phyloP scores from a whole-genome alignment of 139 green algal species.

The Ostreobium quekettii region DNA sequence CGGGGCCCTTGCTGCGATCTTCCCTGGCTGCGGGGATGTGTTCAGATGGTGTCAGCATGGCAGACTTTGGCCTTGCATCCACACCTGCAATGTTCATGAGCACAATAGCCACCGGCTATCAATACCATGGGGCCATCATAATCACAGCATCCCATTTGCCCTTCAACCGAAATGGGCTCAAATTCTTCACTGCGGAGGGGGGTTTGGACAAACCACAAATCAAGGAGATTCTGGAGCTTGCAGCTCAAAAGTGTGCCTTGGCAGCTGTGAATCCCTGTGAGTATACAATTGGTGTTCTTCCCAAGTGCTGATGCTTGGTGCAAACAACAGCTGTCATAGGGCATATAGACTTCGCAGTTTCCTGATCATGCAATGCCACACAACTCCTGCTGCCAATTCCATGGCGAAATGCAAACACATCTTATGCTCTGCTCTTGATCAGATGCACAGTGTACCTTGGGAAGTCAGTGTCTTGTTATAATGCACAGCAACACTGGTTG shows the following conservation, averaged over 20 bases:
- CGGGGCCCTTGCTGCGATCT: conserved; percentile 39
- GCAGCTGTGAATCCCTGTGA: conserved; percentile 10
- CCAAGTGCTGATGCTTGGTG: too few relatives aligned
- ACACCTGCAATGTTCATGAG: conserved; percentile 94
- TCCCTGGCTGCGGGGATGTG: conserved; percentile 53
- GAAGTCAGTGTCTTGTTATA: too few relatives aligned
- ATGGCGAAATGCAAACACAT: too few relatives aligned
- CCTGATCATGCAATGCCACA: too few relatives aligned
- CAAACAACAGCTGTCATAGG: too few relatives aligned
- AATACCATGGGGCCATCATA: conserved; percentile 68
- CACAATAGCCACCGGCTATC: conserved; percentile 47
- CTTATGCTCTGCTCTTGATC: too few relatives aligned
- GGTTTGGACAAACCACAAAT: conserved; percentile 81
- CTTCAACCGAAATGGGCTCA: conserved; percentile 75
- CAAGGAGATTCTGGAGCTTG: conserved; percentile 51
- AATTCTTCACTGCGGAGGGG: conserved; percentile 66
- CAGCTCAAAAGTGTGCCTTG: conserved; percentile 28
- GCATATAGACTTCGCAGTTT: too few relatives aligned
- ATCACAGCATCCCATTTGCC: conserved; percentile 82
- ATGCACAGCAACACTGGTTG: too few relatives aligned
- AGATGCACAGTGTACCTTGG: too few relatives aligned
- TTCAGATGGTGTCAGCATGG: conserved; percentile 40
- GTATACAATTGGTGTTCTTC: too few relatives aligned
- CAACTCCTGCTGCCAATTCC: too few relatives aligned
- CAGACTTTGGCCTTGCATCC: conserved; percentile 70